Conservation (phyloP, 129 eudicot genomes). For the Tanacetum coccineum region DNA sequence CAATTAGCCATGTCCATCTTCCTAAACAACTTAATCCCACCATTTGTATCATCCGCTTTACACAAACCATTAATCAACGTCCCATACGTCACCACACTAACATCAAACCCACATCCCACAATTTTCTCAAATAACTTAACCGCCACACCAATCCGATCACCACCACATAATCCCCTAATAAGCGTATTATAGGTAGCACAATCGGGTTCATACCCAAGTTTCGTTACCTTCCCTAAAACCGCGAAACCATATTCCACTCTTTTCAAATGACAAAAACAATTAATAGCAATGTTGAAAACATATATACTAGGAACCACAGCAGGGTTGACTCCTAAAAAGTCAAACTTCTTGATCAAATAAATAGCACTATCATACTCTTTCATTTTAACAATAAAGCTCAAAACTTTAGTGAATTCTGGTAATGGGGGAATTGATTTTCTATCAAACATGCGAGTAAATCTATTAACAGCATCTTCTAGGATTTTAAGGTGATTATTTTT, state of each 20-base stretch:
- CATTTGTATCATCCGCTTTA: slow-evolving; percentile 19
- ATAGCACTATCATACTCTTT: slow-evolving; percentile 26
- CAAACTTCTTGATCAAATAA: slow-evolving; percentile 25
- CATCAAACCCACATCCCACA: slow-evolving; percentile 19
- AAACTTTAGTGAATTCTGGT: slow-evolving; percentile 27
- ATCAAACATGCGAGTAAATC: slow-evolving; percentile 13
- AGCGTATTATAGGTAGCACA: slow-evolving; percentile 29
- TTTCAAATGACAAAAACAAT: slow-evolving; percentile 23
- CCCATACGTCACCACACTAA: slow-evolving; percentile 26
- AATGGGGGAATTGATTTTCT: slow-evolving; percentile 30
- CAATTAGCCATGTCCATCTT: slow-evolving; percentile 25
- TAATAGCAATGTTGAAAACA: slow-evolving; percentile 27
- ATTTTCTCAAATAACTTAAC: slow-evolving; percentile 16
- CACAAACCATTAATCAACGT: slow-evolving; percentile 30
- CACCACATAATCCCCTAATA: slow-evolving; percentile 31
- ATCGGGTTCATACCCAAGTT: slow-evolving; percentile 31
- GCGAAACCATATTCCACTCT: slow-evolving; percentile 25
- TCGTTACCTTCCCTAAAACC: slow-evolving; percentile 26
- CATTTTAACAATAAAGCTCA: slow-evolving; percentile 20
- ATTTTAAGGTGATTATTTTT: neutral
- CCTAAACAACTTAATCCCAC: slow-evolving; percentile 17
- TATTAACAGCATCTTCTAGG: slow-evolving; percentile 27
- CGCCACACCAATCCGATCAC: slow-evolving; percentile 20
- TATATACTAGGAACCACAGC: slow-evolving; percentile 22
- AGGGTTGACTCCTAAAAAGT: slow-evolving; percentile 26